Conservation (phyloP, 805 yeast genomes). For the Yamadazyma paraphyllophila region DNA sequence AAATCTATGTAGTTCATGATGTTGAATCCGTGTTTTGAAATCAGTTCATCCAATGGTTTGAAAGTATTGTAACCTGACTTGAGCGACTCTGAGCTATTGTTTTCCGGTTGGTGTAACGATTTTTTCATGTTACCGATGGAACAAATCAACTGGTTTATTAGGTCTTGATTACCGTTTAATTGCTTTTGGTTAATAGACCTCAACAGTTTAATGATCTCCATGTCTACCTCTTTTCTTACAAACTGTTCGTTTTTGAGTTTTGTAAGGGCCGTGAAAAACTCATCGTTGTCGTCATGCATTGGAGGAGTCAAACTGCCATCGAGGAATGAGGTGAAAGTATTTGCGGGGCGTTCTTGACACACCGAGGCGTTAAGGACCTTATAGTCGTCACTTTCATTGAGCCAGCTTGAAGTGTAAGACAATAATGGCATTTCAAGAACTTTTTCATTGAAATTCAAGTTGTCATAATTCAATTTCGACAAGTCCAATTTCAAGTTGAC, state of each 20-base stretch:
- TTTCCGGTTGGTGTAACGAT: not conserved
- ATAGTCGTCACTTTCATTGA: slow-evolving; percentile 16
- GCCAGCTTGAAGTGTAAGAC: slow-evolving; percentile 15
- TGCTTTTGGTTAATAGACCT: slow-evolving; percentile 2
- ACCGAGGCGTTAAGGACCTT: slow-evolving; percentile 12
- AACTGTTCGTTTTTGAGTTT: slow-evolving; percentile 2
- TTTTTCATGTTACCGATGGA: not conserved
- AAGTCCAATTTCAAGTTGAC: slow-evolving; percentile 12
- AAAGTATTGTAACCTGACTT: not conserved
- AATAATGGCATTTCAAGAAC: slow-evolving; percentile 14
- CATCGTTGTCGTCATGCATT: slow-evolving; percentile 4
- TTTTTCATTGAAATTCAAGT: slow-evolving; percentile 10
- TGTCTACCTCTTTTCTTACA: slow-evolving; percentile 10
- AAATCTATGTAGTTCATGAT: slow-evolving; percentile 10
- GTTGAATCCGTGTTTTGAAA: not conserved
- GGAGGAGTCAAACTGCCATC: slow-evolving; percentile 16
- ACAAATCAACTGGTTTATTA: slow-evolving; percentile 2
- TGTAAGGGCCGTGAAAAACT: not conserved
- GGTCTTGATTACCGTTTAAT: not conserved
- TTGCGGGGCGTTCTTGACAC: slow-evolving; percentile 9
- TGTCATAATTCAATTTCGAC: slow-evolving; percentile 13
- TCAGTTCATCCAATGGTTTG: not conserved
- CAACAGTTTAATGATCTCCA: slow-evolving; percentile 12
- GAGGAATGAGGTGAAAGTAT: slow-evolving; percentile 4
- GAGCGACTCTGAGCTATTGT: not conserved